Evolutionary conservation across 441 rosid genomes (phyloP).

Genomic region (Populus hybrid): DNA sequence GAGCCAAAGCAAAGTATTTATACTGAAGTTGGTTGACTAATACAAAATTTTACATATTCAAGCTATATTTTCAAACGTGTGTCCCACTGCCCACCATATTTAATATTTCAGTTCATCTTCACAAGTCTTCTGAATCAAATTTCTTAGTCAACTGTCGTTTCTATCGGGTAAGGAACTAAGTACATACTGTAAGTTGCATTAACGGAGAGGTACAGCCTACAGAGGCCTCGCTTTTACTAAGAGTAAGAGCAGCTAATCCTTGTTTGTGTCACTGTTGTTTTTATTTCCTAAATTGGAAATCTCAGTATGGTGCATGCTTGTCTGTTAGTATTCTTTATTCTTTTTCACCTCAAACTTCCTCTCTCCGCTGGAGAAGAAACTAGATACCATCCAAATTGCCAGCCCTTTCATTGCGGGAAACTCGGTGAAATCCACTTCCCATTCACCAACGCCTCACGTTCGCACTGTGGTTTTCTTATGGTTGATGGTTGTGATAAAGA

Average conservation of each 20-base stretch:
- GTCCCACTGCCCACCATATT: background rate
- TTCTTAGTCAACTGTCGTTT: constrained; percentile 2
- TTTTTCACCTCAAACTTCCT: constrained; percentile 5
- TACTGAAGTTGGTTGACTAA: too few species aligned
- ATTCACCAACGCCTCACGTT: background rate
- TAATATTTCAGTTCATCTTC: background rate
- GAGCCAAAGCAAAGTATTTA: too few species aligned
- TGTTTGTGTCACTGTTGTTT: background rate
- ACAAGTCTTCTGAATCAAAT: background rate
- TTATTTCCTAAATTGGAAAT: background rate
- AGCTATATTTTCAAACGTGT: too few species aligned
- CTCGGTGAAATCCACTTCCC: constrained; percentile 16
- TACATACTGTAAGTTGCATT: background rate
- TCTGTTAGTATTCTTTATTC: background rate
- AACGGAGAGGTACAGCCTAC: background rate
- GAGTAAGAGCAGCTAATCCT: background rate
- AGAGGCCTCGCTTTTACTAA: background rate
- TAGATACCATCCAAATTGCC: background rate
- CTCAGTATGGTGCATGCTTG: background rate
- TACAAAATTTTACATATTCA: too few species aligned
- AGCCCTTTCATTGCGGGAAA: constrained; percentile 12
- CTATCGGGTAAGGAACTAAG: background rate
- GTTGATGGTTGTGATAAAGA: constrained; percentile 7
- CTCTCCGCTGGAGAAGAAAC: background rate
- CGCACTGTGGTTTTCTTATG: constrained; percentile 6